These are phyloP conservation scores for Pseudogymnoascus sp. DNA, from an alignment of 2,329 filamentous ascomycete genomes.

Conservation along the genomic window DNA sequence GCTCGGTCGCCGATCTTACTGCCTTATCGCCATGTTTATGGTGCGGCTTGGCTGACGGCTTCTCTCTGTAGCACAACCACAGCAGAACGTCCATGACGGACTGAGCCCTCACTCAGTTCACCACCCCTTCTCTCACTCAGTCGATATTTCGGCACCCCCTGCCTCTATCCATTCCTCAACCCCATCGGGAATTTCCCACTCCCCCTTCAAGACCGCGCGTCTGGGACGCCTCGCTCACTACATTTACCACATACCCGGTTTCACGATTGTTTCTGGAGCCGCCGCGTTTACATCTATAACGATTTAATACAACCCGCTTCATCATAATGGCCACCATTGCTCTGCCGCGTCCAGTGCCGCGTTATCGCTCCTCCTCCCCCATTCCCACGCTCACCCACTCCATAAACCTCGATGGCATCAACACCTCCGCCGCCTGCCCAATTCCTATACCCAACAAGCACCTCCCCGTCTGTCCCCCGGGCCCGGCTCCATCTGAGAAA, in stretches of 20 bases:
- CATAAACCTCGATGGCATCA: constrained; percentile 43
- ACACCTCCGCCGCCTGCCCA: constrained; percentile 47
- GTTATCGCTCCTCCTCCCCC: constrained; percentile 34
- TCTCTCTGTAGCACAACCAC: constrained; percentile 1
- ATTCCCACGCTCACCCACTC: constrained; percentile 42
- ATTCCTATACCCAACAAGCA: constrained; percentile 80
- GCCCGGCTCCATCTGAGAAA: constrained; percentile 51
- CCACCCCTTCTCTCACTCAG: background rate
- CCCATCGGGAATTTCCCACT: background rate
- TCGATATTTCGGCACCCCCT: background rate
- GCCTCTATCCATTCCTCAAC: background rate
- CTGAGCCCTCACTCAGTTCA: background rate
- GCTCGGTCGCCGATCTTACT: background rate
- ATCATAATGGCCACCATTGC: constrained; percentile 29
- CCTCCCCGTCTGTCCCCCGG: constrained; percentile 79
- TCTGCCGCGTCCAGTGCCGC: constrained; percentile 26
- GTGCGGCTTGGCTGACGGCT: background rate
- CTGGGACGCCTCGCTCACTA: constrained; percentile 6
- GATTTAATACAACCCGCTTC: constrained; percentile 6
- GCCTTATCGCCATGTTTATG: background rate
- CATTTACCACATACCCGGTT: constrained; percentile 7
- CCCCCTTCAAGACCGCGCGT: constrained; percentile 5
- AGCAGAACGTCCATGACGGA: background rate
- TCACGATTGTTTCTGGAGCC: constrained; percentile 7
- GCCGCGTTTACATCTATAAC: background rate